phyloP scores from a whole-genome alignment of 805 yeast species.

The Barnettozyma siamensis region DNA sequence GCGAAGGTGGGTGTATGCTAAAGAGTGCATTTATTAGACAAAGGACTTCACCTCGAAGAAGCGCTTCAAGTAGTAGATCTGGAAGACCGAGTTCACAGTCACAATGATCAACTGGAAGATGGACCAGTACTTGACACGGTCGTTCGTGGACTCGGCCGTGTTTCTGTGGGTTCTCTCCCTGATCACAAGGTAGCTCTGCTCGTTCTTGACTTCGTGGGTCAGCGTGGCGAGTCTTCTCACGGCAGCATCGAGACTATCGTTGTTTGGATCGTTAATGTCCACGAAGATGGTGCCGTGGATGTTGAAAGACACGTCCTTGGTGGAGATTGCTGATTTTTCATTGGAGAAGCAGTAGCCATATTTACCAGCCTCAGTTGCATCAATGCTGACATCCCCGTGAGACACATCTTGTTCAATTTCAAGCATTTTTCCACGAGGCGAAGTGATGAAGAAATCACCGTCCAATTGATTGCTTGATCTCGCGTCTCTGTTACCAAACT shows the following conservation, averaged over 20 bases:
- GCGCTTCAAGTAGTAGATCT: constrained; percentile 87
- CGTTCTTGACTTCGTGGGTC: constrained; percentile 85
- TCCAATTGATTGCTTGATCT: constrained; percentile 58
- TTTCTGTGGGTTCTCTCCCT: constrained; percentile 97
- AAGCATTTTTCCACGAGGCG: constrained; percentile 40
- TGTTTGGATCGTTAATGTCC: constrained; percentile 68
- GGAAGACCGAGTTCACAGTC: constrained; percentile 82
- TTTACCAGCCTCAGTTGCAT: constrained; percentile 64
- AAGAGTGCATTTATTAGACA: constrained; percentile 41
- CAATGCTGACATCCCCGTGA: constrained; percentile 74
- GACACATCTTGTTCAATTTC: constrained; percentile 50
- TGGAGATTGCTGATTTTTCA: constrained; percentile 63
- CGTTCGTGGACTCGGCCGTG: constrained; percentile 96
- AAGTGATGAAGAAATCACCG: constrained; percentile 49
- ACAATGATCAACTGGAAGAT: constrained; percentile 85
- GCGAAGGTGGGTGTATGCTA: not conserved
- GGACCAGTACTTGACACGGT: constrained; percentile 98
- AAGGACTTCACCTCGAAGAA: constrained; percentile 93
- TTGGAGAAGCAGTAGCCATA: constrained; percentile 89
- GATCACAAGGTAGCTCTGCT: constrained; percentile 84
- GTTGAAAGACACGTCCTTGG: constrained; percentile 91
- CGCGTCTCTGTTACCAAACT: constrained; percentile 86
- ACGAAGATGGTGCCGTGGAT: constrained; percentile 89
- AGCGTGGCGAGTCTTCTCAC: constrained; percentile 69
- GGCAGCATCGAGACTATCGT: constrained; percentile 78